Conservation (phyloP, 2,329 filamentous ascomycete species). For the Hymenoscyphus albidus region DNA sequence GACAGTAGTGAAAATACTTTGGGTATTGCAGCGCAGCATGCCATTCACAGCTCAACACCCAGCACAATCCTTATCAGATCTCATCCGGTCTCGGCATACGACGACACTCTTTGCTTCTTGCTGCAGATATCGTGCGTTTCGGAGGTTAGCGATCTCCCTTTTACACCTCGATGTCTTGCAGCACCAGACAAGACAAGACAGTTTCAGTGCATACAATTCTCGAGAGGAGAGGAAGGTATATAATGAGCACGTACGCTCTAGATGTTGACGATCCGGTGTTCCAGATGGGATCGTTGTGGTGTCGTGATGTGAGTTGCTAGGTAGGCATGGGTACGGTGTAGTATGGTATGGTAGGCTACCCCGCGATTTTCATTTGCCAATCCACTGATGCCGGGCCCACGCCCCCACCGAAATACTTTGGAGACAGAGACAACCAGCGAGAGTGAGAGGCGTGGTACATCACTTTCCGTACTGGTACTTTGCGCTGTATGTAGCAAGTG, state of each 20-base stretch:
- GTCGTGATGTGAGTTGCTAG: not conserved
- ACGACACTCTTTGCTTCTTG: not conserved
- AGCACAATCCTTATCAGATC: not conserved
- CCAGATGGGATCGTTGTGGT: not conserved
- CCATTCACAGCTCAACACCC: not conserved
- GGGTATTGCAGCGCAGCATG: not conserved
- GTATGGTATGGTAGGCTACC: not conserved
- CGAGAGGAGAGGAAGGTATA: too few species aligned
- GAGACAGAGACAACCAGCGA: not conserved
- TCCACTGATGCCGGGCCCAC: not conserved
- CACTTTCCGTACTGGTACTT: not conserved
- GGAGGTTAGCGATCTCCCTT: not conserved
- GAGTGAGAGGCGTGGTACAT: not conserved
- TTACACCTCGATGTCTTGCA: too few species aligned
- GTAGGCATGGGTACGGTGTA: too few species aligned
- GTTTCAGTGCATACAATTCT: too few species aligned
- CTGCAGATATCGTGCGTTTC: not conserved
- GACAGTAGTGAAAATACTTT: not conserved
- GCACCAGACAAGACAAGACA: too few species aligned
- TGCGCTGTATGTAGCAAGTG: not conserved
- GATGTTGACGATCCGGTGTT: not conserved
- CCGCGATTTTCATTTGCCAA: not conserved
- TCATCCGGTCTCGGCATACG: not conserved
- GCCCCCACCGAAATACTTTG: not conserved
- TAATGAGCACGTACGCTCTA: too few species aligned